phyloP scores from a whole-genome alignment of 169 alveolate genomes.

The Eimeria tenella region DNA sequence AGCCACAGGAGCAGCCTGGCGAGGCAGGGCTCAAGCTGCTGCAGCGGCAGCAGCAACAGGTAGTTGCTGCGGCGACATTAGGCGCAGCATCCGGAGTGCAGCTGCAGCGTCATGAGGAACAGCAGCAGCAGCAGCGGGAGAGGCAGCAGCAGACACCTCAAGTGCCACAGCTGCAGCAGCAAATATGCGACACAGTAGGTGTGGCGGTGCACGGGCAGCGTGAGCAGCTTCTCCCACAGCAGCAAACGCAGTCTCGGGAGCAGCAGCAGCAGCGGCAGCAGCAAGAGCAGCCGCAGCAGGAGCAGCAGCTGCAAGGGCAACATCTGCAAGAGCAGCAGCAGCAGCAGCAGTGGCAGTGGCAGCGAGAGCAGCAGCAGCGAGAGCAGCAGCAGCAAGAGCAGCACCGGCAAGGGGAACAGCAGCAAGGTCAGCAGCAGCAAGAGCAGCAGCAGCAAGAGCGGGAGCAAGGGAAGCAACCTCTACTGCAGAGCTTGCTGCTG shows the following conservation, averaged over 20 bases:
- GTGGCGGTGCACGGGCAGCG: not conserved
- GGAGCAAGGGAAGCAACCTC: not conserved
- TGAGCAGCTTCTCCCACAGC: not conserved
- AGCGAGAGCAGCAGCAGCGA: constrained; percentile 3
- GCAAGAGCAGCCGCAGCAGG: not conserved
- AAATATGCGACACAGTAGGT: not conserved
- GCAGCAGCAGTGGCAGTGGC: not conserved
- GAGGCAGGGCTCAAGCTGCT: not conserved
- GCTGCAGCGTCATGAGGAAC: not conserved
- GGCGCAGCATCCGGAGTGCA: constrained; percentile 25
- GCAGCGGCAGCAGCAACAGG: not conserved
- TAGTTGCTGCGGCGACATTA: not conserved
- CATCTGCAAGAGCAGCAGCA: not conserved
- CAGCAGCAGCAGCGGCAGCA: not conserved
- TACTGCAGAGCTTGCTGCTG: not conserved
- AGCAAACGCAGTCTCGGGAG: not conserved
- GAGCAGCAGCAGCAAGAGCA: not conserved
- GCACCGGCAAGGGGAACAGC: not conserved
- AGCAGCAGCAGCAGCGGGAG: constrained; percentile 7
- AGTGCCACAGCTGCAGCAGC: constrained; percentile 22
- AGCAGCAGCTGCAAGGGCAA: not conserved
- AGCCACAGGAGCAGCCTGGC: not conserved
- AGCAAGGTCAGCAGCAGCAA: not conserved
- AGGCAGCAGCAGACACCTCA: not conserved
- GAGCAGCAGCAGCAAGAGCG: constrained; percentile 50